A percentile compares a stretch with the other conserved stretches of the same genome.
phyloP scores from a whole-genome alignment of 768 basidiomycete species.

The Amanita phalloides region DNA sequence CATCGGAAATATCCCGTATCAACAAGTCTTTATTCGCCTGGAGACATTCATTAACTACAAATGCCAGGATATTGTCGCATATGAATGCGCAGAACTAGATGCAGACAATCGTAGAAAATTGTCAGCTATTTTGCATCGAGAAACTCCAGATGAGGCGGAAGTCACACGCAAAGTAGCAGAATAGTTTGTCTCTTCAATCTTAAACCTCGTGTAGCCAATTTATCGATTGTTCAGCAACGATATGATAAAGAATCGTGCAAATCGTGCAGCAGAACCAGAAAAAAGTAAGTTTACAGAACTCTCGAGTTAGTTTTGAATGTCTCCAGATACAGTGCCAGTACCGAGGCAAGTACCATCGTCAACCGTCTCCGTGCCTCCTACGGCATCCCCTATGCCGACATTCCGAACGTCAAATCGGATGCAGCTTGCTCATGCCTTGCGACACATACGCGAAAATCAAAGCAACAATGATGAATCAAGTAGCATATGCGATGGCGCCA shows the following conservation, averaged over 20 bases:
- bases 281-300: background rate
- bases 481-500: too few relatives aligned
- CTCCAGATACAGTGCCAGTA: background rate
- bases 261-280: background rate
- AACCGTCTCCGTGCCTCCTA: background rate
- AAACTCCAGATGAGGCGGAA: conserved; percentile 30
- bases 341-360: background rate
- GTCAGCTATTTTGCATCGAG: conserved; percentile 35
- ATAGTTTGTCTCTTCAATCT: conserved; percentile 31
- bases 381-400: background rate
- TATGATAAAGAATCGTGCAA: background rate
- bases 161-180: conserved; percentile 29
- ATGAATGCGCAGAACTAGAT: background rate
- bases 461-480: background rate
- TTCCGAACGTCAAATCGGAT: background rate
- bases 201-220: background rate
- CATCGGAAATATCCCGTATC: conserved; percentile 8
- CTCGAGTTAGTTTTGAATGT: background rate
- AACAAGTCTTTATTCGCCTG: background rate
- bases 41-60: background rate
- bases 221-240: background rate
- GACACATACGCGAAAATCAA: background rate
- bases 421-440: background rate
- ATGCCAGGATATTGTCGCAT: background rate
- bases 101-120: background rate